Evolutionary conservation across 2,329 filamentous ascomycete species (phyloP).

Genomic region (Penicillium hesseltinei): DNA sequence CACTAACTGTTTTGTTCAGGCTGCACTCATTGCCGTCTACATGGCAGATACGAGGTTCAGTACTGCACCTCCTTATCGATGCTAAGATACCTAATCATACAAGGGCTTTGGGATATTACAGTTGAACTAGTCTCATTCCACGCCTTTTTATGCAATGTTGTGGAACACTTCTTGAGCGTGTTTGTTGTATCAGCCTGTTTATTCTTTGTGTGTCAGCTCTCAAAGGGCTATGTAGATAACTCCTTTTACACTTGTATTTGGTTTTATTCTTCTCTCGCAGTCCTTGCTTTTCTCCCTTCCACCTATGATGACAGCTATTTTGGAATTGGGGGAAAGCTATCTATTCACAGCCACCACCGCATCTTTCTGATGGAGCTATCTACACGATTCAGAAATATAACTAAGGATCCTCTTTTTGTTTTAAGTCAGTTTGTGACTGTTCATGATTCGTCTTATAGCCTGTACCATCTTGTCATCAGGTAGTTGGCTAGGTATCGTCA

Average conservation of each 20-base stretch:
- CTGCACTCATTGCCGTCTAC: constrained; percentile 2
- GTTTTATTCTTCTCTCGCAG: neutral
- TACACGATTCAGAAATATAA: too few species aligned
- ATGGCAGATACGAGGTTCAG: constrained; percentile 7
- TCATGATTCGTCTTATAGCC: too few species aligned
- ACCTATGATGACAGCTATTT: neutral
- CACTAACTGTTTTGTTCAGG: neutral
- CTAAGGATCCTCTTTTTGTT: too few species aligned
- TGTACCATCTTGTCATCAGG: too few species aligned
- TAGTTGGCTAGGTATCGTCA: too few species aligned
- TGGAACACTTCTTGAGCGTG: neutral
- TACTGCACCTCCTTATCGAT: neutral
- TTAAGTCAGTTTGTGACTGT: too few species aligned
- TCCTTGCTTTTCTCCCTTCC: neutral
- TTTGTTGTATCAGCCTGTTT: neutral
- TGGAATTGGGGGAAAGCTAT: neutral
- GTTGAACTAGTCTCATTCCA: neutral
- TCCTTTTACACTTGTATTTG: neutral
- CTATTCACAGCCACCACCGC: neutral
- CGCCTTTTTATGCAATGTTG: neutral
- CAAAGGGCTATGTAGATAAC: neutral
- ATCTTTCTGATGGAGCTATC: neutral
- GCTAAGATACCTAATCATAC: neutral
- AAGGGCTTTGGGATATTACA: neutral
- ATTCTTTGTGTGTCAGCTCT: neutral